Base-by-base conservation (phyloP, 2,329 filamentous ascomycete genomes). In the Xylariales sp. region DNA sequence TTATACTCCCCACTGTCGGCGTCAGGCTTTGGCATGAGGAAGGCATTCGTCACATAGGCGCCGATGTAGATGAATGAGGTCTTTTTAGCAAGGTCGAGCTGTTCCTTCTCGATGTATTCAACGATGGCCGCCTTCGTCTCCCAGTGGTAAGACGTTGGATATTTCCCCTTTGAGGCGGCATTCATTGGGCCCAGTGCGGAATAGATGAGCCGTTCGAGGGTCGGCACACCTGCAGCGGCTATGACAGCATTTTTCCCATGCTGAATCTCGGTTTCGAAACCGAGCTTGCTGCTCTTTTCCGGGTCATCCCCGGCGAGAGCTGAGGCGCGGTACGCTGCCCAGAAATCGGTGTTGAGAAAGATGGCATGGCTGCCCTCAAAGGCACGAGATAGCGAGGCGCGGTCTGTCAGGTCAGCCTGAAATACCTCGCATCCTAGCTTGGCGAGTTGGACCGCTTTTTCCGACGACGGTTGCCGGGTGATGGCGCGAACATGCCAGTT, bases 41-140 rank as follows among this genome's bases (percentile, higher is more conserved):
- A 72, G 0, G 71, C 65, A 62, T 80, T 80, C 5, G 75, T 75
- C 4, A 69, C 71, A 52, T 81, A 80, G 4, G 71, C 76, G 16
- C 77, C 76, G 1, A 78, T 43, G 32, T 79, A 77, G n/a, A 80
- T 75, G 30, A 74, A 72, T 0, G 77, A 79, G 5, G 71, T 70
- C 62, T 77, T 79, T 55, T 71, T 71, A 5, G 74, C 72, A n/a
- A 79, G 65, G 5, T 72, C 73, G 0, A 74, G 71, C 5, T 66
- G 62, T 23, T 75, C 65, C 0, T 65, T 59, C 62, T 75, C 60
- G 64, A 79, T 76, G 64, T 76, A 77, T 0, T 77, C 72, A 3
- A 76, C 74, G 16, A 78, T 72, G 1, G 65, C 64, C 3, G 71
- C 72, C 45, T 80, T 80, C 34, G 70, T 55, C 30, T 79, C 74